phyloP scores from a whole-genome alignment of 345 rosid genomes.

The Populus deltoides region DNA sequence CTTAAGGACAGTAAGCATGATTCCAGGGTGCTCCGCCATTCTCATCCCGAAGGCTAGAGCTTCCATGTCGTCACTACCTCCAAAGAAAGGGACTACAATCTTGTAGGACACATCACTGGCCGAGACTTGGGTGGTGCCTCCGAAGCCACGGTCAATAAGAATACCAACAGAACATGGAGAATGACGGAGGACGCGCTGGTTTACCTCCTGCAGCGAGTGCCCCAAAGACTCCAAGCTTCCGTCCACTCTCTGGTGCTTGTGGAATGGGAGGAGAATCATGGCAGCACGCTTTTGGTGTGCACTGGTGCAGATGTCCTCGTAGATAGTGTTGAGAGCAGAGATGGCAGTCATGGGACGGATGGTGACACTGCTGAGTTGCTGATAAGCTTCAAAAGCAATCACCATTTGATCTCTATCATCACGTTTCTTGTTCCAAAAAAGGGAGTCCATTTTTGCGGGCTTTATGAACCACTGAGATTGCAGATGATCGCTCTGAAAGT shows the following conservation, averaged over 20 bases:
- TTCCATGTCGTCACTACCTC: conserved; percentile 51
- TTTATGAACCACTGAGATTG: conserved; percentile 75
- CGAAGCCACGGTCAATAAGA: conserved; percentile 71
- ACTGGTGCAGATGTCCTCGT: conserved; percentile 59
- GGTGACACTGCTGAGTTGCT: conserved; percentile 54
- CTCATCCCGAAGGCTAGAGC: conserved; percentile 57
- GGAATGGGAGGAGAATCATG: conserved; percentile 61
- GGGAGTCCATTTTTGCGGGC: conserved; percentile 69
- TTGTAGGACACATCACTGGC: conserved; percentile 57
- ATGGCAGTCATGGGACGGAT: conserved; percentile 84
- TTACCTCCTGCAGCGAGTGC: conserved; percentile 43
- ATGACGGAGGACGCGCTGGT: conserved; percentile 40
- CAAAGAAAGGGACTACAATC: conserved; percentile 37
- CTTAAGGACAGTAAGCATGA: conserved; percentile 44
- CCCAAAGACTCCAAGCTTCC: conserved; percentile 65
- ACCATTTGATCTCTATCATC: conserved; percentile 45
- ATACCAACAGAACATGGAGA: conserved; percentile 77
- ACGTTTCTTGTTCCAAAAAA: conserved; percentile 53
- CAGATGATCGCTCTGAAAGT: conserved; percentile 69
- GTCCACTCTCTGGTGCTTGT: conserved; percentile 58
- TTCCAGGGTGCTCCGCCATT: conserved; percentile 66
- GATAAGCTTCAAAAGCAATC: conserved; percentile 64
- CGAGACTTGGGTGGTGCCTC: conserved; percentile 58
- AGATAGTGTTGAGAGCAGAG: conserved; percentile 51
- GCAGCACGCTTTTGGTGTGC: conserved; percentile 60